Evolutionary conservation across 371 early-diverging fungal species (phyloP).

Genomic region (Mucor racemosus): DNA sequence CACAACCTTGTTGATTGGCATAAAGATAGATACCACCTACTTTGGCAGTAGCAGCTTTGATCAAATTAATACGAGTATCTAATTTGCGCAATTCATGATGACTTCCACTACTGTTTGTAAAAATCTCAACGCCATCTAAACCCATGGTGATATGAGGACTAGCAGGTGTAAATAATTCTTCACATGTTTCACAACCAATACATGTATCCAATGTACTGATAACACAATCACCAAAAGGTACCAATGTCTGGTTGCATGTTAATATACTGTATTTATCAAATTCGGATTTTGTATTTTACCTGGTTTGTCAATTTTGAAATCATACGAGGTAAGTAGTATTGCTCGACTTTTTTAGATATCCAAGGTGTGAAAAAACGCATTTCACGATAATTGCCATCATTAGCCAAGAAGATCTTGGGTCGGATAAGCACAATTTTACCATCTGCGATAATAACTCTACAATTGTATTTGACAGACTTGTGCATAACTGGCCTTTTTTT

Average conservation of each 20-base stretch:
- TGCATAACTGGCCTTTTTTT: slow-evolving; percentile 85
- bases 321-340: slow-evolving; percentile 80
- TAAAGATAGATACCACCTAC: slow-evolving; percentile 96
- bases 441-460: slow-evolving; percentile 85
- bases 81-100: slow-evolving; percentile 94
- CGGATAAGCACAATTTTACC: slow-evolving; percentile 90
- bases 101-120: slow-evolving; percentile 91
- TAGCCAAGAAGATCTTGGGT: slow-evolving; percentile 93
- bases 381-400: slow-evolving; percentile 98
- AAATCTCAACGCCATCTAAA: slow-evolving; percentile 95
- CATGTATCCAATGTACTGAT: slow-evolving; percentile 80
- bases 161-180: slow-evolving; percentile 94
- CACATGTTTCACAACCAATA: slow-evolving; percentile 95
- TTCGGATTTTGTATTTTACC: slow-evolving; percentile 16
- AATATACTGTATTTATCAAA: background rate
- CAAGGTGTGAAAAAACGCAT: slow-evolving; percentile 94
- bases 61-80: slow-evolving; percentile 82
- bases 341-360: slow-evolving; percentile 70
- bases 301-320: slow-evolving; percentile 82
- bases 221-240: slow-evolving; percentile 89
- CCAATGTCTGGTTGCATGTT: slow-evolving; percentile 39
- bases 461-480: slow-evolving; percentile 93
- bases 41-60: slow-evolving; percentile 89
- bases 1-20: slow-evolving; percentile 97
- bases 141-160: slow-evolving; percentile 94